Evolutionary conservation across 2,329 filamentous ascomycete genomes (phyloP).

Genomic region (Ascosphaera pollenicola): DNA sequence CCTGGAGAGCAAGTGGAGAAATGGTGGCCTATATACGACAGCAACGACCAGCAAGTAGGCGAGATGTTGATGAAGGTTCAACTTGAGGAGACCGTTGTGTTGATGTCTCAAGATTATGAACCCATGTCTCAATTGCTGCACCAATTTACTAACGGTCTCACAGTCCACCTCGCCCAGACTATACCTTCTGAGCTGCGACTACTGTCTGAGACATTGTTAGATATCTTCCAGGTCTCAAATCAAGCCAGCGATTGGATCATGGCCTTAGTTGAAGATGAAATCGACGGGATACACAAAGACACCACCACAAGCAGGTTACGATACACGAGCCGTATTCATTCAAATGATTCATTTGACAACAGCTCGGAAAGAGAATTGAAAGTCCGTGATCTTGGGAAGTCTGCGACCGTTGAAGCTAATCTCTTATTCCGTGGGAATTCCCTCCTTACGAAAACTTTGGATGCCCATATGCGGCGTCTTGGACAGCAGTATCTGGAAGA

Average conservation of each 20-base stretch:
- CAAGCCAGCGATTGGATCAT: slow-evolving; percentile 75
- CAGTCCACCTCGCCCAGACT: slow-evolving; percentile 59
- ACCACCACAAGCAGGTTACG: slow-evolving; percentile 40
- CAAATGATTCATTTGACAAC: slow-evolving; percentile 34
- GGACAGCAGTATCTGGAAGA: slow-evolving; percentile 87
- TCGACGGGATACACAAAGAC: slow-evolving; percentile 76
- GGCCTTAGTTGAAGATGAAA: slow-evolving; percentile 86
- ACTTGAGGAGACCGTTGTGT: slow-evolving; percentile 72
- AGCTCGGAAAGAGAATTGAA: slow-evolving; percentile 35
- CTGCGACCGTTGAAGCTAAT: slow-evolving; percentile 60
- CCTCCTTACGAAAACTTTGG: slow-evolving; percentile 74
- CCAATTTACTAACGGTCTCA: slow-evolving; percentile 62
- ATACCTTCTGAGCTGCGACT: slow-evolving; percentile 56
- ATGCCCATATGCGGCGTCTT: slow-evolving; percentile 85
- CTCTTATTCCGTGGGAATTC: slow-evolving; percentile 90
- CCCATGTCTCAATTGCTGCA: slow-evolving; percentile 66
- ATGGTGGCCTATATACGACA: slow-evolving; percentile 68
- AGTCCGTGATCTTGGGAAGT: slow-evolving; percentile 40
- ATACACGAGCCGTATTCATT: slow-evolving; percentile 41
- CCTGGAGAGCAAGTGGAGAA: slow-evolving; percentile 59
- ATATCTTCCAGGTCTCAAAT: slow-evolving; percentile 88
- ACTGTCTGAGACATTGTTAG: slow-evolving; percentile 69
- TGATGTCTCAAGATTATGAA: slow-evolving; percentile 69
- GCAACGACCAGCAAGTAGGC: slow-evolving; percentile 52
- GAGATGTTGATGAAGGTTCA: slow-evolving; percentile 67